A percentile compares a stretch with the other conserved stretches of the same genome.
Conservation (phyloP, 257 asterid genomes). For the Nicotiana paniculata region DNA sequence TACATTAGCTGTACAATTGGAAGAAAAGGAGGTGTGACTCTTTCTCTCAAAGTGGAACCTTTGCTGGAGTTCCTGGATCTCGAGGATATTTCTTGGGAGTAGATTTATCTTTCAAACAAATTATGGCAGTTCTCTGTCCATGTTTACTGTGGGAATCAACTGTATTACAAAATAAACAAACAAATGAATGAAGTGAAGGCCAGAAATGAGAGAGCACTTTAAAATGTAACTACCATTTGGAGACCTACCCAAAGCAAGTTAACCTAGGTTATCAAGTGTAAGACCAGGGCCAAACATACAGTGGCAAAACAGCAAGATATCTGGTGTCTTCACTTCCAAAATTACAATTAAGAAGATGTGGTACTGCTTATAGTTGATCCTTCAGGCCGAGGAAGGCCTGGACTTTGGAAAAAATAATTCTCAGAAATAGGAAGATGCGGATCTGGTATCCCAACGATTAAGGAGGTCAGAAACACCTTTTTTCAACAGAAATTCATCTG, state of each 20-base stretch:
- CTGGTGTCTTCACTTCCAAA: neutral
- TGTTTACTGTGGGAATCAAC: slow-evolving; percentile 85
- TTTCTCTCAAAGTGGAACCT: slow-evolving; percentile 55
- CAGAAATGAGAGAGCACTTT: neutral
- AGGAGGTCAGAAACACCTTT: neutral
- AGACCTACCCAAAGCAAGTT: neutral
- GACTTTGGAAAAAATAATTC: neutral
- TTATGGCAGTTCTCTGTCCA: slow-evolving; percentile 83
- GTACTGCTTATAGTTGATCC: neutral
- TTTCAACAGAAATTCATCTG: neutral
- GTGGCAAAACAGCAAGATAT: neutral
- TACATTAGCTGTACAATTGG: slow-evolving; percentile 6
- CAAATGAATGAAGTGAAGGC: neutral
- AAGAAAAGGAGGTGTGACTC: neutral
- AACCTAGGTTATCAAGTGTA: neutral
- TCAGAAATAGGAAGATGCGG: neutral
- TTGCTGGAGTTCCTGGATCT: slow-evolving; percentile 75
- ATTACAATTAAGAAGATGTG: neutral
- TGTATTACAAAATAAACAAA: slow-evolving; percentile 21
- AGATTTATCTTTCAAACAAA: slow-evolving; percentile 62
- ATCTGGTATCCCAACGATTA: neutral
- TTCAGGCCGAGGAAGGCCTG: slow-evolving; percentile 2
- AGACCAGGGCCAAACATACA: neutral
- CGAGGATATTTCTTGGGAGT: slow-evolving; percentile 91
- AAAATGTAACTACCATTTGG: neutral